These are phyloP conservation scores for Aspergillus sp. DNA, from an alignment of 2,329 filamentous ascomycete genomes.

Conservation along the genomic window DNA sequence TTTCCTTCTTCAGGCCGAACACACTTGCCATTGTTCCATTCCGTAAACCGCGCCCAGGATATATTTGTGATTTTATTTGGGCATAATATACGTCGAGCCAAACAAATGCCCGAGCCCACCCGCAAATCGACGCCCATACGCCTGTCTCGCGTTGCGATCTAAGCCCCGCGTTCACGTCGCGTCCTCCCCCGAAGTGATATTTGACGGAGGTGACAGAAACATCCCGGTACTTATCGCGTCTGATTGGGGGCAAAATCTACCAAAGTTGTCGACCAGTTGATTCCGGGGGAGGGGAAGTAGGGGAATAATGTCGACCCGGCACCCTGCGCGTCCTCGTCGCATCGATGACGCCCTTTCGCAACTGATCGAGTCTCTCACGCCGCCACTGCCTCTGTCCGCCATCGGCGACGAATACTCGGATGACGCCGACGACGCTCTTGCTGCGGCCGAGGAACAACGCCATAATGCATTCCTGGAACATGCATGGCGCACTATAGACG, in stretches of 20 bases:
- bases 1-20: slow-evolving; percentile 10
- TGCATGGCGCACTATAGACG: slow-evolving; percentile 40
- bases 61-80: neutral
- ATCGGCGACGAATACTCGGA: slow-evolving; percentile 32
- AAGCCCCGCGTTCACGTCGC: neutral
- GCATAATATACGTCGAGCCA: neutral
- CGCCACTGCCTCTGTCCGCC: slow-evolving; percentile 33
- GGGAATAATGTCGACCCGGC: slow-evolving; percentile 33
- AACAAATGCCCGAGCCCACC: neutral
- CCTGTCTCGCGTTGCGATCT: neutral
- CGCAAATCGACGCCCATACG: neutral
- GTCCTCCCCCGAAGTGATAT: neutral
- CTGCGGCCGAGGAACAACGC: slow-evolving; percentile 37
- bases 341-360: slow-evolving; percentile 46
- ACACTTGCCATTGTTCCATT: neutral
- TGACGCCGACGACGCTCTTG: slow-evolving; percentile 34
- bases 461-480: slow-evolving; percentile 36
- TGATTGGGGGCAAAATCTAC: neutral
- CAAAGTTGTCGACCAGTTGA: neutral
- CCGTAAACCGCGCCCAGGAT: neutral
- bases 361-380: slow-evolving; percentile 43
- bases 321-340: slow-evolving; percentile 39
- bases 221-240: neutral
- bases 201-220: neutral
- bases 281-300: slow-evolving; percentile 16